A percentile compares a stretch with the other conserved stretches of the same genome.
Evolutionary conservation across 1,139 yeast species (phyloP).

Genomic region (Pichia sp.): DNA sequence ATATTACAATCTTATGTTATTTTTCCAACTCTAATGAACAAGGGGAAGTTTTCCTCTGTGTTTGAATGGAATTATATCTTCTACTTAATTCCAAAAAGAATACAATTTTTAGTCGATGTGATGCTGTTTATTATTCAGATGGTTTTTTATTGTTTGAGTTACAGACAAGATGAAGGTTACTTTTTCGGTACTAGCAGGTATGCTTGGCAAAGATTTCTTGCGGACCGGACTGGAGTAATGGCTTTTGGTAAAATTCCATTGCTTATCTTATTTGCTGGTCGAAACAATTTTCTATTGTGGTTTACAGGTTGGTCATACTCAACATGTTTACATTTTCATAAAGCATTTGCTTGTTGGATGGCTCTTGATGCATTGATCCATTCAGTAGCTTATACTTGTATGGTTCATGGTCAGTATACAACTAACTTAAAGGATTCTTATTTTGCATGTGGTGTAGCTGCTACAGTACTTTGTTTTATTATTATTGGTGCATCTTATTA

Average conservation of each 20-base stretch:
- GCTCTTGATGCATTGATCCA: conserved; percentile 26
- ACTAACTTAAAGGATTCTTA: neutral
- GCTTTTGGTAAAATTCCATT: conserved; percentile 38
- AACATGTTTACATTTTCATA: conserved; percentile 46
- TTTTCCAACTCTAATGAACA: conserved; percentile 13
- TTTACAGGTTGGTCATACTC: conserved; percentile 44
- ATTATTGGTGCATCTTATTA: conserved; percentile 40
- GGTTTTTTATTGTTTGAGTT: conserved; percentile 11
- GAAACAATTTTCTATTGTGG: conserved; percentile 50
- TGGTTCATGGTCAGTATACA: conserved; percentile 9
- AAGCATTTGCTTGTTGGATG: conserved; percentile 34
- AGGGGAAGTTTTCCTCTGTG: conserved; percentile 11
- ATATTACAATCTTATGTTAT: conserved; percentile 10
- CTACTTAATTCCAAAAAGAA: conserved; percentile 15
- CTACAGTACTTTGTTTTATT: conserved; percentile 33
- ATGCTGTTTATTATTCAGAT: conserved; percentile 12
- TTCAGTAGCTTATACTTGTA: conserved; percentile 19
- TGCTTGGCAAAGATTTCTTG: conserved; percentile 25
- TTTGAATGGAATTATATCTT: conserved; percentile 10
- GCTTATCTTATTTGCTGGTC: conserved; percentile 38
- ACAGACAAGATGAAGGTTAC: conserved; percentile 11
- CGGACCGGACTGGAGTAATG: conserved; percentile 39
- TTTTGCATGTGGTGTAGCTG: conserved; percentile 27
- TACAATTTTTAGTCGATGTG: conserved; percentile 11
- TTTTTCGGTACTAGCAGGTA: conserved; percentile 1